Evolutionary conservation across 176 grass and related monocot species (phyloP), one percentile per base, ranked within the genome.

Genomic region (Luzula sylvatica): DNA sequence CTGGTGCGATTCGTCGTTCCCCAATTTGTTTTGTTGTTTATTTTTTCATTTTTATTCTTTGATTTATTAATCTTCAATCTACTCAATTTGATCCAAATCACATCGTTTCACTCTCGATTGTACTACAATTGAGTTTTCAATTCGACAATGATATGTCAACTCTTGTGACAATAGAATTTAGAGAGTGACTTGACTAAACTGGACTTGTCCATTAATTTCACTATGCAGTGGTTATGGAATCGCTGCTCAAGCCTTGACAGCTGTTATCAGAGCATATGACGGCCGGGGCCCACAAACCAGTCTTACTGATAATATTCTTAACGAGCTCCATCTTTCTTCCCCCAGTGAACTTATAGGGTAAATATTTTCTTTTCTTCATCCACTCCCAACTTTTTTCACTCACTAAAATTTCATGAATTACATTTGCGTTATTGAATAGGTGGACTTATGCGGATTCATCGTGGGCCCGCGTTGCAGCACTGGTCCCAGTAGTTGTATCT

Each of bases 151-250:
- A n/a, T n/a, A n/a, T 11, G 11, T 61, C 8, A 35, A 44, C 26
- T 20, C 38, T 45, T 12, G 16, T 23, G 19, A 11, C 25, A 75
- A 75, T 69, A 42, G 66, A 56, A 82, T 64, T 54, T n/a, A n/a
- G n/a, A n/a, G n/a, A n/a, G n/a, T n/a, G n/a, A n/a, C n/a, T n/a
- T n/a, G n/a, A n/a, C n/a, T n/a, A n/a, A n/a, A n/a, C n/a, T n/a
- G n/a, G n/a, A n/a, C n/a, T n/a, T n/a, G n/a, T n/a, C n/a, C n/a
- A n/a, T n/a, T n/a, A n/a, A n/a, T n/a, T n/a, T n/a, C 70, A 71
- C 71, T 82, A 64, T 83, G 81, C 85, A 98, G 92, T 82, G 92
- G 92, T 58, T 87, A 90, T 86, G 92, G 92, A 63, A 98, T 98
- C 82, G 92, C 92, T 76, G 81, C 92, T 74, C 92, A 82, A 70